Conservation (phyloP, 352 stramenopile species). For the Stramenopiles sp. region DNA sequence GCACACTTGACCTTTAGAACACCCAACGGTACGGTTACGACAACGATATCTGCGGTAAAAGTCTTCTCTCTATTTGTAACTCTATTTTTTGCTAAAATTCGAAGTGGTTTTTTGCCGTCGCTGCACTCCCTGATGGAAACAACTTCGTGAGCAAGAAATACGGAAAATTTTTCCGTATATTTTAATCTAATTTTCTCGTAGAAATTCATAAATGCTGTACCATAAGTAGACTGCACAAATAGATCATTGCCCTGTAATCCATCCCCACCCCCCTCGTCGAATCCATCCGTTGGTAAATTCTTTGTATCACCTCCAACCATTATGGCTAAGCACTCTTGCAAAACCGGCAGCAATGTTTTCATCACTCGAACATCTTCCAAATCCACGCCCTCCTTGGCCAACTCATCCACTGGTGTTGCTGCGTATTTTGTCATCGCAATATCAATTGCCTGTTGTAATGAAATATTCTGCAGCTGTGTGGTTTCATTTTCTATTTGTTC, state of each 20-base stretch:
- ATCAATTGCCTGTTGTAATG: neutral
- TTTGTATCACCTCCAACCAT: neutral
- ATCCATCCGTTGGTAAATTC: neutral
- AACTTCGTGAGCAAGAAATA: neutral
- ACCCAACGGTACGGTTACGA: neutral
- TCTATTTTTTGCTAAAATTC: no score
- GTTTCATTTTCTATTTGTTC: neutral
- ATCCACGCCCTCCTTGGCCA: neutral
- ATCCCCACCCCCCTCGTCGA: neutral
- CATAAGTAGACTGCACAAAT: neutral
- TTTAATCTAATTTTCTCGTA: neutral
- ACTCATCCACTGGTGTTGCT: neutral
- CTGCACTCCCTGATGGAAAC: no score
- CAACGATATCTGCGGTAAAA: neutral
- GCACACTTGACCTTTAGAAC: neutral
- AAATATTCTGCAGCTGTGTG: no score
- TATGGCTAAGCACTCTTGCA: neutral
- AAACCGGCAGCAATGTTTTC: neutral
- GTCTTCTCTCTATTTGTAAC: no score
- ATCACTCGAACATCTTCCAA: neutral
- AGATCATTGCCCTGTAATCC: neutral
- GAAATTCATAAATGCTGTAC: neutral
- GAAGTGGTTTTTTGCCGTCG: no score
- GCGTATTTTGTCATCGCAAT: neutral
- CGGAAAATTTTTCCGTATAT: neutral